Base-by-base conservation (phyloP, 225 moss, liverwort and hornwort species). In the Antitrichia curtipendula region DNA sequence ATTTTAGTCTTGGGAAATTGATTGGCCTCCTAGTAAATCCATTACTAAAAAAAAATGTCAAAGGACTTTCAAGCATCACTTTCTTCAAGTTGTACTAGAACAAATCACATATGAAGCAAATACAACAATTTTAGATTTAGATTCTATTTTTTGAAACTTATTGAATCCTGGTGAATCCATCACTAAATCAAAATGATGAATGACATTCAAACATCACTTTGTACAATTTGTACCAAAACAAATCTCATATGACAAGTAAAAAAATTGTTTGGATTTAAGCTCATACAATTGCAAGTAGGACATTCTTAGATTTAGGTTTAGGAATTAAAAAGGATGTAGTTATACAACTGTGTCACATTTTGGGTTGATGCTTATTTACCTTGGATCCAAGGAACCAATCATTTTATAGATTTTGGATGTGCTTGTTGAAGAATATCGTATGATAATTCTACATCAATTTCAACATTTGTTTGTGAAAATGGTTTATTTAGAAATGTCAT, bases 1-100 rank as follows among this genome's bases (percentile, higher is more conserved):
- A 49, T 20, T 74, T 12, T 0, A 74, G 0, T 49, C 2, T 0
- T 32, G 32, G 3, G 2, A 74, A 49, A 74, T 74, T 49, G 2
- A 49, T 47, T 47, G 31, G 10, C 8, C 1, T 71, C 4, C 4
- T 47, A 47, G 2, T 49, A 0, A 47, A 49, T 0, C 12, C 2
- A 31, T 11, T 19, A 47, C 1, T 10, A 1, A 29, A 18, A 10
- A 4, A 11, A 31, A 47, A 47, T 73, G 1, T 47, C 19, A 12
- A 49, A 31, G 11, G 47, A 31, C 19, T 47, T 49, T 47, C 11
- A 49, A 73, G 10, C 31, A 19, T 73, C 7, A 73, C 10, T 47
- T 73, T 23, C 6, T 73, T 71, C 16, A 71, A 28, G 9, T 28
- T 71, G 6, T 43, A 9, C 0, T 1, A 1, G 1, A 43, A 43